A percentile compares a stretch with the other conserved stretches of the same genome.
phyloP scores from a whole-genome alignment of 2,329 filamentous ascomycete genomes.

The Oidium heveae region DNA sequence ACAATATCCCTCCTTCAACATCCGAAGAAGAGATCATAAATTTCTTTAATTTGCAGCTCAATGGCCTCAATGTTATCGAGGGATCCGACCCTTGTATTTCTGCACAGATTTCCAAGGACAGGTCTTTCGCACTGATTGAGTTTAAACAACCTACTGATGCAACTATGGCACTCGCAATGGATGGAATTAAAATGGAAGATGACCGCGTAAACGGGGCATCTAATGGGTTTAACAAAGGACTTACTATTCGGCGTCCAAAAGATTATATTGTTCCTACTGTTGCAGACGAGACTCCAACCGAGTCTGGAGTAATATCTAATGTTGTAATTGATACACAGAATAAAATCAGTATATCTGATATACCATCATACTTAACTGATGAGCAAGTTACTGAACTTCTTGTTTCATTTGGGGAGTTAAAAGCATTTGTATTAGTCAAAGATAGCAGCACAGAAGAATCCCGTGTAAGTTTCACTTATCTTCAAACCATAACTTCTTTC shows the following conservation, averaged over 20 bases:
- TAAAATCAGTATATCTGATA: conserved; percentile 82
- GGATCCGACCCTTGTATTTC: conserved; percentile 63
- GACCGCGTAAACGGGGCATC: conserved; percentile 30
- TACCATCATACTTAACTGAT: conserved; percentile 68
- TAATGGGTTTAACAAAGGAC: conserved; percentile 25
- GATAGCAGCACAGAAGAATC: conserved; percentile 69
- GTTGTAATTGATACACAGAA: conserved; percentile 77
- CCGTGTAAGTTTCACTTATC: conserved; percentile 30
- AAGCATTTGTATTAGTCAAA: conserved; percentile 75
- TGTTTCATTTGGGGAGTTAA: conserved; percentile 75
- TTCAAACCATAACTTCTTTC: neutral
- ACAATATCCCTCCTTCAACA: conserved; percentile 50
- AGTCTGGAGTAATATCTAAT: conserved; percentile 53
- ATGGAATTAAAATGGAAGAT: conserved; percentile 71
- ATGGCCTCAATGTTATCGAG: conserved; percentile 80
- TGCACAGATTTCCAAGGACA: conserved; percentile 58
- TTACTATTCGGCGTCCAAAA: conserved; percentile 69
- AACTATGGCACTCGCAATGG: conserved; percentile 71
- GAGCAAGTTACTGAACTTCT: conserved; percentile 82
- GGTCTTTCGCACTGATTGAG: conserved; percentile 64
- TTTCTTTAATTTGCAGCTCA: conserved; percentile 93
- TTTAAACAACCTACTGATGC: conserved; percentile 74
- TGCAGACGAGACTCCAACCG: conserved; percentile 44
- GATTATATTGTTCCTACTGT: conserved; percentile 86
- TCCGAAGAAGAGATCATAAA: conserved; percentile 51